Evolutionary conservation across 31 red algal genomes (phyloP), one percentile per base, ranked within the genome.

Genomic region (Endocladia muricata): DNA sequence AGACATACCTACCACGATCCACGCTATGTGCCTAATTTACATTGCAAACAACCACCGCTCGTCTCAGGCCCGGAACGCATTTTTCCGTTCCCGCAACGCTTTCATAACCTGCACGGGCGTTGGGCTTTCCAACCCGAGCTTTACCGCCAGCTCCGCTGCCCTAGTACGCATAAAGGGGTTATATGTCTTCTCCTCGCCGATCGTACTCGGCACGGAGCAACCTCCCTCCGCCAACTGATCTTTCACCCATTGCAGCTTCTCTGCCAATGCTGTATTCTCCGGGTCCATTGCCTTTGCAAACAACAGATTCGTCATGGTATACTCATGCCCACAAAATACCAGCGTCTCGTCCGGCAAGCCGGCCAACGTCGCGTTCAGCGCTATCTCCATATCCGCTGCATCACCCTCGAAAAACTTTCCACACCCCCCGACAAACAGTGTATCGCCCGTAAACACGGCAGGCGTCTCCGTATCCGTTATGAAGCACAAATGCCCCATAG

Each of bases 301-400:
- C 19, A 51, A 43, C 68, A 95, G 64, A 70, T 99, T 99, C 25
- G 84, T 64, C 41, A 96, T 83, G 1, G 96, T 99, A 57, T 99
- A 99, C 65, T 99, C 96, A 77, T 99, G 96, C 23, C 96, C 92
- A 61, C 96, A 99, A 80, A 87, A 99, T 11, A 99, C 85, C 28
- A 68, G 49, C 11, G 92, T 90, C 22, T 96, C 80, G 39, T 80
- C 81, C 15, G 78, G 83, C 28, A 99, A 54, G n/a, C 37, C 29
- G 33, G 69, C 78, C 3, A 99, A 70, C 21, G 71, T 78, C 22
- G 66, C 69, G 59, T 81, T 76, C 19, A 95, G 34, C n/a, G 92
- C 73, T 3, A 48, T 36, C 22, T 85, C 62, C 96, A 94, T 94
- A 36, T 99, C 78, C 33, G 51, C 69, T 15, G 92, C 89, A 52